Percentiles rank a stretch among this genome's conserved stretches.
Conservation (phyloP, 768 basidiomycete genomes). For the Sarcodon aspratus region DNA sequence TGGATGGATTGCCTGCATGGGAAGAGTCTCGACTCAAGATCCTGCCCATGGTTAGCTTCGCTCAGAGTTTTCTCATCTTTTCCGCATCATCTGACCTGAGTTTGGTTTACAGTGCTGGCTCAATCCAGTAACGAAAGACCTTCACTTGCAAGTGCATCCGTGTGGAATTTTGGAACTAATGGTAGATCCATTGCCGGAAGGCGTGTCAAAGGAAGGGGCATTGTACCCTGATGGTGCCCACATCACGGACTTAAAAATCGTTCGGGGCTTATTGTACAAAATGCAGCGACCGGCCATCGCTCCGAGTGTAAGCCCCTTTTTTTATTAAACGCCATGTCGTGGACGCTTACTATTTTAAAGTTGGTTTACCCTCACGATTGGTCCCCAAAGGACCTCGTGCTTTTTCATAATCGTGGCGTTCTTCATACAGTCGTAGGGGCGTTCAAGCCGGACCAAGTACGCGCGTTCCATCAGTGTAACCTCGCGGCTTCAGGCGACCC, state of each 20-base stretch:
- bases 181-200: conserved; percentile 61
- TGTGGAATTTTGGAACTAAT: conserved; percentile 59
- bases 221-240: conserved; percentile 78
- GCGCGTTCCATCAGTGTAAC: conserved; percentile 81
- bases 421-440: conserved; percentile 73
- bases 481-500: conserved; percentile 74
- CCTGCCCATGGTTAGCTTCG: conserved; percentile 43
- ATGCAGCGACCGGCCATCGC: conserved; percentile 89
- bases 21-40: conserved; percentile 64
- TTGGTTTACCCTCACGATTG: conserved; percentile 87
- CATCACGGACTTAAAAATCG: conserved; percentile 60
- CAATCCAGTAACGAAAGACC: conserved; percentile 71
- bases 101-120: conserved; percentile 60
- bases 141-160: conserved; percentile 89
- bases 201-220: conserved; percentile 44
- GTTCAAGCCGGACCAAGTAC: conserved; percentile 54
- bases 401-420: conserved; percentile 83
- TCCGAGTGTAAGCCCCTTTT: conserved; percentile 38
- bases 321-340: not conserved
- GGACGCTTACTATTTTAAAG: conserved; percentile 16
- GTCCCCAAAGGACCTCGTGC: conserved; percentile 63
- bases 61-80: not conserved
- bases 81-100: not conserved
- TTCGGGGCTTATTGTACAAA: conserved; percentile 66
- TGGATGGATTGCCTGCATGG: conserved; percentile 72